A percentile compares a stretch with the other conserved stretches of the same genome.
Evolutionary conservation across 2,329 filamentous ascomycete species (phyloP).

Genomic region (Apiospora arundinis): DNA sequence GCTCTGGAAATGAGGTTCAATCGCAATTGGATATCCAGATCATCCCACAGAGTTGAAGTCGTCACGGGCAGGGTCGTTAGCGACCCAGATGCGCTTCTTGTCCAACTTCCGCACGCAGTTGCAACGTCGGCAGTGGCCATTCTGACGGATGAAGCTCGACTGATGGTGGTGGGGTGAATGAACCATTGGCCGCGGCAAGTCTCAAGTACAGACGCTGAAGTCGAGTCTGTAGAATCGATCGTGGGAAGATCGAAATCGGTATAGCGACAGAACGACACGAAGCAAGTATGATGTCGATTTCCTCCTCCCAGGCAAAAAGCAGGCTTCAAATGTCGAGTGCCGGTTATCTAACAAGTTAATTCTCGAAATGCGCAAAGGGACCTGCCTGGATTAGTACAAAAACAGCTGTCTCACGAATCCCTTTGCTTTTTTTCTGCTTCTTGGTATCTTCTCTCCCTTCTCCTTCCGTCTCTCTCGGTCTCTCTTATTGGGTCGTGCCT

Average conservation of each 20-base stretch:
- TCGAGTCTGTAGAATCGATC: slow-evolving; percentile 20
- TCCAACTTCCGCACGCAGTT: slow-evolving; percentile 49
- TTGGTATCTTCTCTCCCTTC: neutral
- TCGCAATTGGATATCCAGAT: slow-evolving; percentile 42
- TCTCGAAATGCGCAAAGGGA: slow-evolving; percentile 13
- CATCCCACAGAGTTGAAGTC: slow-evolving; percentile 43
- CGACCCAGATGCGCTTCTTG: slow-evolving; percentile 48
- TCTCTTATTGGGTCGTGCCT: neutral
- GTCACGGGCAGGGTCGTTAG: slow-evolving; percentile 42
- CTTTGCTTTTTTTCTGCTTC: neutral
- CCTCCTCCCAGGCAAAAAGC: neutral
- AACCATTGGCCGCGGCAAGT: slow-evolving; percentile 58
- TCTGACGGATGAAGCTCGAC: slow-evolving; percentile 54
- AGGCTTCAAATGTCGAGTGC: neutral
- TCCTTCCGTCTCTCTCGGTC: neutral
- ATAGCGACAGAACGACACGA: neutral
- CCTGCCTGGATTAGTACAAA: slow-evolving; percentile 6
- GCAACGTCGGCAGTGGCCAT: slow-evolving; percentile 62
- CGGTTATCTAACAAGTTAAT: neutral
- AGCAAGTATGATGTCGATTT: neutral
- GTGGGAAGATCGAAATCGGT: neutral
- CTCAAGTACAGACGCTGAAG: slow-evolving; percentile 30
- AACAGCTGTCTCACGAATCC: neutral
- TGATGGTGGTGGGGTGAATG: slow-evolving; percentile 47
- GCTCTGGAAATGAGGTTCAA: slow-evolving; percentile 47